These are phyloP conservation scores for Exophiala phaeomuriformis DNA, from an alignment of 2,329 filamentous ascomycete genomes.

Conservation along the genomic window DNA sequence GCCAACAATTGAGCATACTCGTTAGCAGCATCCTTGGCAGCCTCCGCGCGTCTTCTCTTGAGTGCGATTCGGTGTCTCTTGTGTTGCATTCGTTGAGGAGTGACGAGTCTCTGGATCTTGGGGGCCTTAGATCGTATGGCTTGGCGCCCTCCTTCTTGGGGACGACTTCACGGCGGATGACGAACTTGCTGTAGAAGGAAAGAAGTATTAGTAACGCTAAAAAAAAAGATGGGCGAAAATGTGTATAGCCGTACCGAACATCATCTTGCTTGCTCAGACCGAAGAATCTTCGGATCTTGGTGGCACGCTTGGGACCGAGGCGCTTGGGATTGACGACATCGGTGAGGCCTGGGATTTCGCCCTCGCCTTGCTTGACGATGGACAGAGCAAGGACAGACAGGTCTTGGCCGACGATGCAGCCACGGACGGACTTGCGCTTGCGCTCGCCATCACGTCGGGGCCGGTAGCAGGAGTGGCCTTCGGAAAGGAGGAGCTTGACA, in stretches of 20 bases:
- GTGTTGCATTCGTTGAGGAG: conserved; percentile 99
- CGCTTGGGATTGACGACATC: conserved; percentile 98
- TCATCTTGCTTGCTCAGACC: conserved; percentile 99
- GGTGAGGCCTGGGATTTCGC: conserved; percentile 90
- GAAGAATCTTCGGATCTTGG: conserved; percentile 99
- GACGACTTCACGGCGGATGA: conserved; percentile 97
- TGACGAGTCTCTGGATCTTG: conserved; percentile 99
- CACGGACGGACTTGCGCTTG: conserved; percentile 98
- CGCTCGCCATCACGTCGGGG: conserved; percentile 95
- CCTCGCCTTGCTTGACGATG: conserved; percentile 97
- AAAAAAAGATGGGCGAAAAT: not conserved
- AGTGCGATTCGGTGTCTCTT: conserved; percentile 97
- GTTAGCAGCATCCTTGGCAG: conserved; percentile 96
- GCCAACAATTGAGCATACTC: conserved; percentile 94
- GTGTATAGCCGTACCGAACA: conserved; percentile 63
- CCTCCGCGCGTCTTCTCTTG: conserved; percentile 96
- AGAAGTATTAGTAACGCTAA: conserved; percentile 30
- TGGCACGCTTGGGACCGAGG: conserved; percentile 98
- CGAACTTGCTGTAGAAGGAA: conserved; percentile 92
- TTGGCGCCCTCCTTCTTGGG: conserved; percentile 96
- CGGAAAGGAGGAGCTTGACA: conserved; percentile 92
- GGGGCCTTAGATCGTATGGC: conserved; percentile 99
- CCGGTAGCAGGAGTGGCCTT: conserved; percentile 99
- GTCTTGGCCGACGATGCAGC: conserved; percentile 96
- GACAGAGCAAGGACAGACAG: conserved; percentile 88